Conservation (phyloP, 2,329 filamentous ascomycete species). For the Hypoxylon sp. region DNA sequence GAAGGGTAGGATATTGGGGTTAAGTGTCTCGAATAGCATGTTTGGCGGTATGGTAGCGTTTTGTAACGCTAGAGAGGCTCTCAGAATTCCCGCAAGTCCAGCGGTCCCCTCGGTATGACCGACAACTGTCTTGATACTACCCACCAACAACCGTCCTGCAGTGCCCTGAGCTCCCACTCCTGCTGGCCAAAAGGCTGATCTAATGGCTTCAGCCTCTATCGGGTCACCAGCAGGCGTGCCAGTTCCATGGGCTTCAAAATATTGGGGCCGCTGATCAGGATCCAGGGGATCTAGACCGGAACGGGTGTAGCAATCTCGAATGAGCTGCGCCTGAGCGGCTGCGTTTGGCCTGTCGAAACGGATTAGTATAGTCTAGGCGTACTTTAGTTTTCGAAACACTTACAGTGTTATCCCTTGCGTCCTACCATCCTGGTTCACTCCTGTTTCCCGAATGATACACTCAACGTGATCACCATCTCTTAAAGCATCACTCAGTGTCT, state of each 20-base stretch:
- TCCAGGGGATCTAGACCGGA: conserved; percentile 28
- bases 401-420: conserved; percentile 33
- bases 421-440: conserved; percentile 31
- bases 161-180: not conserved
- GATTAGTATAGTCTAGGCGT: not conserved
- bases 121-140: conserved; percentile 24
- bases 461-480: conserved; percentile 37
- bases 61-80: conserved; percentile 12
- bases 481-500: conserved; percentile 52
- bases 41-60: conserved; percentile 15
- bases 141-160: conserved; percentile 5
- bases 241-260: conserved; percentile 40
- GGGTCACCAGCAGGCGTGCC: conserved; percentile 39
- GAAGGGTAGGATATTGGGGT: conserved; percentile 4
- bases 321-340: conserved; percentile 31
- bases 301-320: conserved; percentile 26
- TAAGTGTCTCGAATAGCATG: conserved; percentile 2
- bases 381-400: not conserved
- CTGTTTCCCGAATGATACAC: conserved; percentile 33
- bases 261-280: conserved; percentile 22
- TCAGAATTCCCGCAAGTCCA: conserved; percentile 16
- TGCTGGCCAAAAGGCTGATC: conserved; percentile 19
- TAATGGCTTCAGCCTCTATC: conserved; percentile 36
- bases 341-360: conserved; percentile 22
- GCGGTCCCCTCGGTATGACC: conserved; percentile 24